Evolutionary conservation across 768 basidiomycete species (phyloP).

Genomic region (Mycena galericulata): DNA sequence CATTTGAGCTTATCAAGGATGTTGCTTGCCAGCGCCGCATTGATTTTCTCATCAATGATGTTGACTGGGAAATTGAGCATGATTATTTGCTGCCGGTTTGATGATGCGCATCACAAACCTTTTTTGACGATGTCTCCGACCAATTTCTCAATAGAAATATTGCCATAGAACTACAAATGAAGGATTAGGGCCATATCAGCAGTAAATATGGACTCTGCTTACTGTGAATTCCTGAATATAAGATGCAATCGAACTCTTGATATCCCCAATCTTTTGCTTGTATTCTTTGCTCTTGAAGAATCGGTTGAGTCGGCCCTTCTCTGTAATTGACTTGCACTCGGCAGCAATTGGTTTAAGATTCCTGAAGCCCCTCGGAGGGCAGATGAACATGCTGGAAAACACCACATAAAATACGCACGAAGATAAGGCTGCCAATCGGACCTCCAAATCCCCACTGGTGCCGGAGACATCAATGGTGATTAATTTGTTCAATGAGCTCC

Average conservation of each 20-base stretch:
- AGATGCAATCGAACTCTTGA: not conserved
- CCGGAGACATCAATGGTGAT: not conserved
- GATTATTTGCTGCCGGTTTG: not conserved
- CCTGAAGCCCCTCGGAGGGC: not conserved
- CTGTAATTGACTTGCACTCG: not conserved
- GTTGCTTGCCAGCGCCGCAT: not conserved
- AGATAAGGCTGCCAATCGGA: not conserved
- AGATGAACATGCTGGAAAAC: not conserved
- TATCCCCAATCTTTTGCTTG: not conserved
- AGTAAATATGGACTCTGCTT: not conserved
- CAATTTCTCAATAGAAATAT: constrained; percentile 5
- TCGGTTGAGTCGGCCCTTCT: not conserved
- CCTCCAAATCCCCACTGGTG: not conserved
- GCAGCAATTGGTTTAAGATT: not conserved
- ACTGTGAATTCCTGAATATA: not conserved
- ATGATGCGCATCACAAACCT: not conserved
- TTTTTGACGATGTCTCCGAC: not conserved
- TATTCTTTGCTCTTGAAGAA: not conserved
- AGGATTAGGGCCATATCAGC: not conserved
- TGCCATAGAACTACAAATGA: not conserved
- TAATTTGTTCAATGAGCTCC: not conserved
- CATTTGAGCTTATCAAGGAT: not conserved
- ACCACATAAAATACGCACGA: not conserved
- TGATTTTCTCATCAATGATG: not conserved
- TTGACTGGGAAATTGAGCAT: not conserved